phyloP scores from a whole-genome alignment of 116 monocot species.

The Iris pallida region DNA sequence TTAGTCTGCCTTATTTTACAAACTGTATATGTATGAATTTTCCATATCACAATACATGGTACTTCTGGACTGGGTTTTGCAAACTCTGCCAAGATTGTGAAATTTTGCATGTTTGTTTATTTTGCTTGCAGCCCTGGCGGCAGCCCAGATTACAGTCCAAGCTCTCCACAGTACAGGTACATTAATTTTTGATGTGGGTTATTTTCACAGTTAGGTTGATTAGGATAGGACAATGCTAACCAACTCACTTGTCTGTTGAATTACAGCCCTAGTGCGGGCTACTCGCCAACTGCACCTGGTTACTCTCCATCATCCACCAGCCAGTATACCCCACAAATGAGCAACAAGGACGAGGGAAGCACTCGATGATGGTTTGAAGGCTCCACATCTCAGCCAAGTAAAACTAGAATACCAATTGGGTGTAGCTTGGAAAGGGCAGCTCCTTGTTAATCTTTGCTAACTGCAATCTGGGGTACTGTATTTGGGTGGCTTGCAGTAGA shows the following conservation, averaged over 20 bases:
- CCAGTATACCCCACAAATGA: conserved; percentile 74
- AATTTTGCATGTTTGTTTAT: no score
- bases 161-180: conserved; percentile 85
- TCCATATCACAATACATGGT: no score
- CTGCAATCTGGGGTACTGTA: no score
- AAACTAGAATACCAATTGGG: no score
- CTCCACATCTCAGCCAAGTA: background rate
- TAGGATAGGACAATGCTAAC: background rate
- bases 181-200: background rate
- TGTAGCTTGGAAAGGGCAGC: no score
- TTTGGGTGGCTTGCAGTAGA: no score
- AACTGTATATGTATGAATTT: no score
- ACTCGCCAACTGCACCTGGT: conserved; percentile 91
- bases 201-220: background rate
- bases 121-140: conserved; percentile 22
- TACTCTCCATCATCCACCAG: conserved; percentile 88
- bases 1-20: no score
- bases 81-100: no score
- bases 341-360: conserved; percentile 71
- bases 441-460: no score
- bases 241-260: background rate
- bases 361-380: conserved; percentile 19
- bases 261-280: conserved; percentile 79
- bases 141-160: conserved; percentile 86
- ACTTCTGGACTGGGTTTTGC: no score